Evolutionary conservation across 2,329 filamentous ascomycete species (phyloP).

Genomic region (Colletotrichum cuscutae): DNA sequence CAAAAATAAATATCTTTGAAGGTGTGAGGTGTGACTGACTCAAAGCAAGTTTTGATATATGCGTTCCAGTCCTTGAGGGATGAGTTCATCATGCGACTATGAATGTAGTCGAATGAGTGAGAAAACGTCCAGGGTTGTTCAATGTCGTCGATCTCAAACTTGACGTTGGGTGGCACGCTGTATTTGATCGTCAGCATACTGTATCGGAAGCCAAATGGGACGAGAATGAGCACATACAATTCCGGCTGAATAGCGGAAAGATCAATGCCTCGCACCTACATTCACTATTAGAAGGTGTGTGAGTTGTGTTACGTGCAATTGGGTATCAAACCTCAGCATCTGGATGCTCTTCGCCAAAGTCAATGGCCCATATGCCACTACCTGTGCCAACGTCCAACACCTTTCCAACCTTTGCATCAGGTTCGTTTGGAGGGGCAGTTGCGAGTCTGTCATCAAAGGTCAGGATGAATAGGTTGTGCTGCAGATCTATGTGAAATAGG

Average conservation of each 20-base stretch:
- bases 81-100: background rate
- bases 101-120: constrained; percentile 26
- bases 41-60: constrained; percentile 42
- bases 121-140: constrained; percentile 46
- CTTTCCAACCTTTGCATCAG: constrained; percentile 36
- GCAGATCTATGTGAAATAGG: constrained; percentile 12
- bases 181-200: background rate
- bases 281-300: too few species aligned
- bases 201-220: too few species aligned
- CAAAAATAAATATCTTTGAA: too few species aligned
- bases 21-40: constrained; percentile 26
- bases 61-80: background rate
- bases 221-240: constrained; percentile 37
- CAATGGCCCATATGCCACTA: constrained; percentile 56
- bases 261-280: constrained; percentile 44
- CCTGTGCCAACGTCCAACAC: constrained; percentile 59
- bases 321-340: background rate
- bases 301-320: too few species aligned
- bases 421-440: constrained; percentile 39
- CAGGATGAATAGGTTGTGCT: constrained; percentile 47
- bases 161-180: constrained; percentile 54
- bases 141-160: constrained; percentile 52
- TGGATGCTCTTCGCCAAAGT: constrained; percentile 45
- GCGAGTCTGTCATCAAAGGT: constrained; percentile 45
- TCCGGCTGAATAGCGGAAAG: constrained; percentile 51